These are phyloP conservation scores for Delitschia confertaspora DNA, from an alignment of 495 filamentous ascomycete genomes.

Conservation along the genomic window DNA sequence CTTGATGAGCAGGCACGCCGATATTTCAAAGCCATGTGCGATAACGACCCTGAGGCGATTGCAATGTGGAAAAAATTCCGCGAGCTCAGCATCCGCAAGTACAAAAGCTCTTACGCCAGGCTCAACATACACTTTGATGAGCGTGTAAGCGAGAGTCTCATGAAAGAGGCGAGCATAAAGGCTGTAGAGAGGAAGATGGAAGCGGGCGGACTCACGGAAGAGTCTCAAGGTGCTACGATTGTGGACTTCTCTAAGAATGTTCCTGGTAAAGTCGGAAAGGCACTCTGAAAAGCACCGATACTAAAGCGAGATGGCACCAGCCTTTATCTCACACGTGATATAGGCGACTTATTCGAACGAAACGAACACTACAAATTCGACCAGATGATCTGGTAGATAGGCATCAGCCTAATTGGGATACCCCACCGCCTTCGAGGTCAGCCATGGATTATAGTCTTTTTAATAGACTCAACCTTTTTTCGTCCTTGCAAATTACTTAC, in stretches of 20 bases:
- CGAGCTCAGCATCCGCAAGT: slow-evolving; percentile 59
- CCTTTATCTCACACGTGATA: slow-evolving; percentile 61
- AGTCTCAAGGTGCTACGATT: slow-evolving; percentile 78
- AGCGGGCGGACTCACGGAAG: slow-evolving; percentile 61
- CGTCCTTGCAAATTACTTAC: no score
- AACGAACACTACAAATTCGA: slow-evolving; percentile 55
- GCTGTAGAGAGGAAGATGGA: slow-evolving; percentile 54
- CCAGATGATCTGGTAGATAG: no score
- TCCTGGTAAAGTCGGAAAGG: slow-evolving; percentile 57
- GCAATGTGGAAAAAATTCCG: slow-evolving; percentile 78
- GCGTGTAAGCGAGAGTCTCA: slow-evolving; percentile 86
- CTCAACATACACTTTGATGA: slow-evolving; percentile 84
- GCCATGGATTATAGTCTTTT: no score
- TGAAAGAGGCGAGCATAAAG: slow-evolving; percentile 72
- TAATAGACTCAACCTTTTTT: no score
- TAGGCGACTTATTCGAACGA: slow-evolving; percentile 55
- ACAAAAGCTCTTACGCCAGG: no score
- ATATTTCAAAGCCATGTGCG: slow-evolving; percentile 89
- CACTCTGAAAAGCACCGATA: slow-evolving; percentile 57
- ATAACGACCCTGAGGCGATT: slow-evolving; percentile 64
- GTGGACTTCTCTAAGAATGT: slow-evolving; percentile 83
- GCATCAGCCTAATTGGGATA: no score
- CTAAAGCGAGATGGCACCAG: slow-evolving; percentile 56
- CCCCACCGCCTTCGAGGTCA: no score
- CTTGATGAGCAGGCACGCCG: slow-evolving; percentile 54